phyloP scores from a whole-genome alignment of 2,329 filamentous ascomycete species.

The Phyllosticta citribraziliensis region DNA sequence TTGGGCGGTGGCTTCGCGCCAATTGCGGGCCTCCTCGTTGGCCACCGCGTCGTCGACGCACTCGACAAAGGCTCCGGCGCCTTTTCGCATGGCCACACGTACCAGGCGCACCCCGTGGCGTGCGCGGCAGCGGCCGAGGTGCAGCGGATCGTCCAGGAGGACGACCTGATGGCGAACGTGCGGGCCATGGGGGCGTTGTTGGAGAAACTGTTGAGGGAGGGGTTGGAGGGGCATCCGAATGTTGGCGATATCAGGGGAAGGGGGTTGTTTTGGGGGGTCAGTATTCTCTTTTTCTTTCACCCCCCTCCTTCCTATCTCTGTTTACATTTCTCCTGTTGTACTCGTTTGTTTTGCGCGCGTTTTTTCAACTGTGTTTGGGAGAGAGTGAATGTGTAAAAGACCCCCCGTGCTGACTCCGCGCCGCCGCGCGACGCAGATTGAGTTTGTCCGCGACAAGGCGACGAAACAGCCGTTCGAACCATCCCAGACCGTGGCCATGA shows the following conservation, averaged over 20 bases:
- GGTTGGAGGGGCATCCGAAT: conserved; percentile 35
- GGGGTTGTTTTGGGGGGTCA: conserved; percentile 49
- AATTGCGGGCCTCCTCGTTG: conserved; percentile 51
- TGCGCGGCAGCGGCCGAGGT: conserved; percentile 56
- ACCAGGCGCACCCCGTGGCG: conserved; percentile 45
- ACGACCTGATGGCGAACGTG: conserved; percentile 51
- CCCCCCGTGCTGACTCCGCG: background rate
- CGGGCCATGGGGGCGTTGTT: conserved; percentile 43
- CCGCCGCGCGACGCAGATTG: conserved; percentile 33
- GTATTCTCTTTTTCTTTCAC: conserved; percentile 17
- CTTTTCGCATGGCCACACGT: conserved; percentile 54
- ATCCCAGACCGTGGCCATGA: conserved; percentile 34
- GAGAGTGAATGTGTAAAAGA: background rate
- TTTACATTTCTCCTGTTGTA: background rate
- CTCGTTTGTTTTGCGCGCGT: background rate
- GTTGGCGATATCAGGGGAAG: conserved; percentile 54
- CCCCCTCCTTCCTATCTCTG: background rate
- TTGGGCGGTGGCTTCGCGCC: conserved; percentile 55
- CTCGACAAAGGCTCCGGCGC: conserved; percentile 35
- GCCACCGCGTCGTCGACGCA: conserved; percentile 40
- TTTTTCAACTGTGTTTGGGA: too few relatives aligned
- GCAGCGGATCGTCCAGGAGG: conserved; percentile 47
- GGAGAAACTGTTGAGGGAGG: conserved; percentile 32
- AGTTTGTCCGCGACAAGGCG: conserved; percentile 47
- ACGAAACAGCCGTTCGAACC: conserved; percentile 46